phyloP scores from a whole-genome alignment of 129 eudicot species.

The Chrysanthemum seticuspe region DNA sequence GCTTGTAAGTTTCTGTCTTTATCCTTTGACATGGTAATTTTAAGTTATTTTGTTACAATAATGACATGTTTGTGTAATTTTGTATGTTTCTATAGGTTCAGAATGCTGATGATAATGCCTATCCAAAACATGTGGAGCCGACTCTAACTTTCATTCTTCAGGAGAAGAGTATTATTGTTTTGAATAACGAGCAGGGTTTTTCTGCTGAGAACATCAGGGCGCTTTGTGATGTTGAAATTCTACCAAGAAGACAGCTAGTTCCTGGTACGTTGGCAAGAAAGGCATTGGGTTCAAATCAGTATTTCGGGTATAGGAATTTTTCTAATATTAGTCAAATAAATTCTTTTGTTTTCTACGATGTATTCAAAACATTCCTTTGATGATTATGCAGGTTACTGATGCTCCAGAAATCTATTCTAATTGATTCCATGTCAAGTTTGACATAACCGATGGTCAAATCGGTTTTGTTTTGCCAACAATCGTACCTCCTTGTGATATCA shows the following conservation, averaged over 20 bases:
- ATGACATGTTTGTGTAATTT: neutral
- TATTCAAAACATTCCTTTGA: constrained; percentile 13
- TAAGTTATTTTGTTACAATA: neutral
- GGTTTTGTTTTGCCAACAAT: constrained; percentile 90
- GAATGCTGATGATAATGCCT: constrained; percentile 92
- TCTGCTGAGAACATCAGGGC: constrained; percentile 78
- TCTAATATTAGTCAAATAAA: neutral
- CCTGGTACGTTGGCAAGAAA: constrained; percentile 96
- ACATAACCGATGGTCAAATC: constrained; percentile 77
- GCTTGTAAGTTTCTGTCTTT: constrained; percentile 51
- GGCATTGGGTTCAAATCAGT: constrained; percentile 99
- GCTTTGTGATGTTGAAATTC: constrained; percentile 95
- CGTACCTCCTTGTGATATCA: constrained; percentile 76
- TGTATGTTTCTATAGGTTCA: constrained; percentile 52
- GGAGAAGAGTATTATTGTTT: constrained; percentile 54
- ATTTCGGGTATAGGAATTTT: constrained; percentile 61
- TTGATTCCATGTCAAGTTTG: constrained; percentile 95
- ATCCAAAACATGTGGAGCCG: constrained; percentile 69
- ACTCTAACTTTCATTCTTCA: constrained; percentile 73
- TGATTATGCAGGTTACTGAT: constrained; percentile 72
- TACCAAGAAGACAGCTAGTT: constrained; percentile 67
- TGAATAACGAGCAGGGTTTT: constrained; percentile 86
- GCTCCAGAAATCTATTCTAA: constrained; percentile 97
- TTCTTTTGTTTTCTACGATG: neutral
- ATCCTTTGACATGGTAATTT: neutral